Evolutionary conservation across 805 yeast species (phyloP), one percentile per base, ranked within the genome.

Genomic region (Zygoascus bituminiphila): DNA sequence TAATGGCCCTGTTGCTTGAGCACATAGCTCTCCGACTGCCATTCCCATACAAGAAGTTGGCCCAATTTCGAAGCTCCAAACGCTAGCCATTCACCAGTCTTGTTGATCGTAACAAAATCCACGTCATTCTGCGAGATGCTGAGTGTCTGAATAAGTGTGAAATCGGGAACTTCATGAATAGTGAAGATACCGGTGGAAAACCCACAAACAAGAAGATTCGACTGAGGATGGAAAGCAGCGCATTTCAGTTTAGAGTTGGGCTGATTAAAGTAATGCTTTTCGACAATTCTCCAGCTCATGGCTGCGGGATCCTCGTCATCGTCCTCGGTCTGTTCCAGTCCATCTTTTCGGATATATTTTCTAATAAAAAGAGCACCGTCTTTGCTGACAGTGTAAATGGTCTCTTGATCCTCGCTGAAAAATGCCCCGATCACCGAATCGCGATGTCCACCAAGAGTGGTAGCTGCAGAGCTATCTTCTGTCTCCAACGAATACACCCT

Each of bases 1-100:
- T 86, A 91, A 67, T 93, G 98, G 21, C 98, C 97, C 67, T 93
- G 98, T 63, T 93, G 98, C 62, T 91, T 89, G 55, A 93, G 71
- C 42, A 93, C 84, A 62, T 91, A 93, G 0, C 96, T 86, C 64
- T 93, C 98, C 4, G 95, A 85, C 69, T 93, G 96, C 98, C 98
- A 93, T 72, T 93, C 98, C 72, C 95, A 93, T 0, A 93, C 98
- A 49, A 93, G 69, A 51, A 93, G 69, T 67, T 93, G 98, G n/a
- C 98, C 98, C 24, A 86, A 66, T 60, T 81, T 82, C 29, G 88
- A 69, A 0, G 97, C 88, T 4, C 98, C 98, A 65, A 93, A 86
- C 0, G 96, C 95, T 26, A 93, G 71, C 98, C 98, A 93, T 65
- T 93, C 98, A 29, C 98, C 98, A 5, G 89, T 72, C 2, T 73